A percentile compares a stretch with the other conserved stretches of the same genome.
Evolutionary conservation across 805 yeast species (phyloP).

Genomic region (Metschnikowia borealis): DNA sequence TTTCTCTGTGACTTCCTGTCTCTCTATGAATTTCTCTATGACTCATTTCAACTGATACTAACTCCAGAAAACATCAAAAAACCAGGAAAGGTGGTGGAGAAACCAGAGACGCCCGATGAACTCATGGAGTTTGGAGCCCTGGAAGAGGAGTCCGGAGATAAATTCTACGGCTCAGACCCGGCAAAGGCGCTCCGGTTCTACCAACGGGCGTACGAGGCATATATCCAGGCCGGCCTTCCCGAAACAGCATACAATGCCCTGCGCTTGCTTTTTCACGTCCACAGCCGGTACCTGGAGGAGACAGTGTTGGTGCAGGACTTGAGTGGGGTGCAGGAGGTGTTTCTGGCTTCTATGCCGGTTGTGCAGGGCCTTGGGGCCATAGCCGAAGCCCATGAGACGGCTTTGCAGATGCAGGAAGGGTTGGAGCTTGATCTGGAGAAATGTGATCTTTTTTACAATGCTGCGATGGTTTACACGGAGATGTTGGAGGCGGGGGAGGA

Average conservation of each 20-base stretch:
- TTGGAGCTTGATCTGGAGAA: conserved; percentile 3
- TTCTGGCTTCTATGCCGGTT: conserved; percentile 31
- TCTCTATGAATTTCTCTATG: no score
- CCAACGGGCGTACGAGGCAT: conserved; percentile 49
- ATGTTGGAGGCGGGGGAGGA: conserved; percentile 36
- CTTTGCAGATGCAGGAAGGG: conserved; percentile 23
- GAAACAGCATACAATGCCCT: conserved; percentile 49
- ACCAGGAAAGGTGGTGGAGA: conserved; percentile 11
- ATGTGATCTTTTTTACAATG: conserved; percentile 43
- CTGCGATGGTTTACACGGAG: conserved; percentile 46
- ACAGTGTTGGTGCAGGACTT: conserved; percentile 21
- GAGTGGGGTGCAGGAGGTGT: conserved; percentile 31
- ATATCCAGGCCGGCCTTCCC: conserved; percentile 17
- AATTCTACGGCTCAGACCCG: conserved; percentile 66
- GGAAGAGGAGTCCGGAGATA: conserved; percentile 71
- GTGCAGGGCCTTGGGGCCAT: conserved; percentile 36
- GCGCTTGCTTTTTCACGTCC: conserved; percentile 56
- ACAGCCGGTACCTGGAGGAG: conserved; percentile 47
- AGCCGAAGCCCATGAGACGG: conserved; percentile 36
- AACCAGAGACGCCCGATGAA: conserved; percentile 45
- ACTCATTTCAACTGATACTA: no score
- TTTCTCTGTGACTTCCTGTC: no score
- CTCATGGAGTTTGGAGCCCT: conserved; percentile 52
- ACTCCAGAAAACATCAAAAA: conserved; percentile 5
- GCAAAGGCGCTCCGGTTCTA: conserved; percentile 63